phyloP scores from a whole-genome alignment of 2,329 filamentous ascomycete species.

The Claviceps capensis region DNA sequence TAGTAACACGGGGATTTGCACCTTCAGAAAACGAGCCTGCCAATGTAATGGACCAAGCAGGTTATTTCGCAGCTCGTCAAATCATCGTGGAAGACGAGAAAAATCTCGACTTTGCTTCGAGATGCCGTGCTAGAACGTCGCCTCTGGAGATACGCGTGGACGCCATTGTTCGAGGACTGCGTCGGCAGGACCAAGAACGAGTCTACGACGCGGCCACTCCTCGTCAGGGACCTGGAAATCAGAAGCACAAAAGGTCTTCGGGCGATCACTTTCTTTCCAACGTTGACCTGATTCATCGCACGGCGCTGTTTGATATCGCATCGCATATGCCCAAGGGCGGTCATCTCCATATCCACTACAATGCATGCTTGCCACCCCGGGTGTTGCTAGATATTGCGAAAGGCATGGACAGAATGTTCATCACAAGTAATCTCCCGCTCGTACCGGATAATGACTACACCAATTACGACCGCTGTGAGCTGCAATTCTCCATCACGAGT shows the following conservation, averaged over 20 bases:
- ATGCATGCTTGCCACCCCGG: constrained; percentile 51
- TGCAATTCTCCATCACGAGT: constrained; percentile 44
- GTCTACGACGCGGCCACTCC: constrained; percentile 22
- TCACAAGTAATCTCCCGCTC: constrained; percentile 44
- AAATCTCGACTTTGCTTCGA: constrained; percentile 26
- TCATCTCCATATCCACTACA: constrained; percentile 66
- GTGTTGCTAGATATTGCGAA: constrained; percentile 43
- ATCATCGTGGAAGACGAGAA: constrained; percentile 15
- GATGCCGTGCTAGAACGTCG: constrained; percentile 19
- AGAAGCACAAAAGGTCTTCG: constrained; percentile 30
- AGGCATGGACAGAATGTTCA: constrained; percentile 52
- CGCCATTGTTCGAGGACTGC: constrained; percentile 25
- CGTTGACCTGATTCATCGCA: constrained; percentile 37
- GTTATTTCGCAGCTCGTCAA: not conserved
- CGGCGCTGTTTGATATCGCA: constrained; percentile 43
- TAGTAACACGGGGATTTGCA: not conserved
- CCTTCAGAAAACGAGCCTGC: not conserved
- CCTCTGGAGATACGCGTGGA: constrained; percentile 24
- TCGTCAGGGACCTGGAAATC: constrained; percentile 26
- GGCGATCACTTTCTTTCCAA: constrained; percentile 48
- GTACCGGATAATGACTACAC: constrained; percentile 21
- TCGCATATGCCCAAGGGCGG: constrained; percentile 54
- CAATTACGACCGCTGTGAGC: constrained; percentile 40
- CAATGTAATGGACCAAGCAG: not conserved
- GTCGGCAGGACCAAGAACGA: constrained; percentile 18